Conservation (phyloP, 2,329 filamentous ascomycete species). For the Atkinsonella texensis region DNA sequence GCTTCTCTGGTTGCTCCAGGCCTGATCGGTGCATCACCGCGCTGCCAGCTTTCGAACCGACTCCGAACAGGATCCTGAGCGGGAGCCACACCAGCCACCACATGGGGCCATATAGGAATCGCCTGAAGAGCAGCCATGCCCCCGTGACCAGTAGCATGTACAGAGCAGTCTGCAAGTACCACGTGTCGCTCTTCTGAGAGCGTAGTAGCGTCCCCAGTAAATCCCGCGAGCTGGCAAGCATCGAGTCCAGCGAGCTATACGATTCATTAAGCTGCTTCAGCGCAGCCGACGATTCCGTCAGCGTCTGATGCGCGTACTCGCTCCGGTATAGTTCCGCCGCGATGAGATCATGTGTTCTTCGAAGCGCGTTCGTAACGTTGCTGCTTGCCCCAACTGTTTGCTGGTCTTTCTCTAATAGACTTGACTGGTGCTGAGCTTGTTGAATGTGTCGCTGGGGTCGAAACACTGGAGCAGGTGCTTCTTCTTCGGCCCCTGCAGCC, state of each 20-base stretch:
- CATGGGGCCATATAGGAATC: constrained; percentile 75
- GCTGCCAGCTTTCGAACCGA: constrained; percentile 42
- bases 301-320: constrained; percentile 79
- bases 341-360: constrained; percentile 79
- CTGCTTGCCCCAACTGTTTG: constrained; percentile 61
- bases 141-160: constrained; percentile 70
- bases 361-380: constrained; percentile 74
- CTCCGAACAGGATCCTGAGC: constrained; percentile 52
- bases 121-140: constrained; percentile 73
- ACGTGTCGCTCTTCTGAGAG: constrained; percentile 92
- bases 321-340: constrained; percentile 73
- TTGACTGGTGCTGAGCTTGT: constrained; percentile 23
- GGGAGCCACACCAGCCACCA: constrained; percentile 87
- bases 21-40: constrained; percentile 29
- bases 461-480: constrained; percentile 9
- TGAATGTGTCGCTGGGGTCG: constrained; percentile 14
- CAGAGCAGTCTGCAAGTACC: constrained; percentile 88
- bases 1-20: constrained; percentile 13
- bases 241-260: constrained; percentile 66
- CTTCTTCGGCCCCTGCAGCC: constrained; percentile 10
- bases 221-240: constrained; percentile 62
- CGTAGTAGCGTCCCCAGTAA: constrained; percentile 68
- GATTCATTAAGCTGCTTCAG: constrained; percentile 69
- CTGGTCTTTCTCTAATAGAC: constrained; percentile 53
- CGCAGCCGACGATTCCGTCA: constrained; percentile 73